Conservation (phyloP, 495 filamentous ascomycete genomes). For the Copromyces sp. region DNA sequence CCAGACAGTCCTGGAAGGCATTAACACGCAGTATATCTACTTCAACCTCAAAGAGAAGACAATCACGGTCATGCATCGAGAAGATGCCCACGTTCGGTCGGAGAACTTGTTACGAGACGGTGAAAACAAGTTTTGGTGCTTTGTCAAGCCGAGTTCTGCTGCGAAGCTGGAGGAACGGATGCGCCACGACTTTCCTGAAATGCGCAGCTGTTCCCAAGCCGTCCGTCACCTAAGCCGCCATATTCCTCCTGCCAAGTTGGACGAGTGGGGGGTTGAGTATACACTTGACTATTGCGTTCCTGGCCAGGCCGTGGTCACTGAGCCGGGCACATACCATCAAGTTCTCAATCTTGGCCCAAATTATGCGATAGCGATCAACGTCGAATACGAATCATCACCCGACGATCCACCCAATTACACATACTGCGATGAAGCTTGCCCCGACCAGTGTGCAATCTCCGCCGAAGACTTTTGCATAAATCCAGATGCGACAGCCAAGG, state of each 20-base stretch:
- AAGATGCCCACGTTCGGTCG: slow-evolving; percentile 25
- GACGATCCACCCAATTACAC: slow-evolving; percentile 17
- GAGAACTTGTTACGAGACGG: slow-evolving; percentile 25
- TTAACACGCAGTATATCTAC: slow-evolving; percentile 27
- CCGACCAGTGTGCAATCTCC: slow-evolving; percentile 20
- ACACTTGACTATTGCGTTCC: slow-evolving; percentile 25
- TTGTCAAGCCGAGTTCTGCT: slow-evolving; percentile 19
- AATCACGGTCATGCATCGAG: slow-evolving; percentile 25
- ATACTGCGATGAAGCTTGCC: slow-evolving; percentile 20
- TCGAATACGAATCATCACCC: slow-evolving; percentile 24
- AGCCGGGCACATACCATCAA: slow-evolving; percentile 26
- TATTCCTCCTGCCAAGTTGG: slow-evolving; percentile 19
- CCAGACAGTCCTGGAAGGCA: slow-evolving; percentile 17
- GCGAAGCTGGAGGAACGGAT: slow-evolving; percentile 17
- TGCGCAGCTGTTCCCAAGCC: slow-evolving; percentile 23
- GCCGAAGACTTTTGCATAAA: slow-evolving; percentile 19
- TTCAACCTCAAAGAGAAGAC: slow-evolving; percentile 25
- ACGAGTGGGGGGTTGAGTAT: slow-evolving; percentile 26
- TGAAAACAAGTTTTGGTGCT: slow-evolving; percentile 27
- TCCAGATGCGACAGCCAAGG: background rate
- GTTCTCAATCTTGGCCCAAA: slow-evolving; percentile 26
- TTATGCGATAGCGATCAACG: slow-evolving; percentile 24
- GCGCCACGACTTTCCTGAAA: slow-evolving; percentile 15
- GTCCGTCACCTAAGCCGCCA: slow-evolving; percentile 25
- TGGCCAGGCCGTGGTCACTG: slow-evolving; percentile 24